Conservation (phyloP, 225 moss, liverwort and hornwort species). For the Straminergon stramineum region DNA sequence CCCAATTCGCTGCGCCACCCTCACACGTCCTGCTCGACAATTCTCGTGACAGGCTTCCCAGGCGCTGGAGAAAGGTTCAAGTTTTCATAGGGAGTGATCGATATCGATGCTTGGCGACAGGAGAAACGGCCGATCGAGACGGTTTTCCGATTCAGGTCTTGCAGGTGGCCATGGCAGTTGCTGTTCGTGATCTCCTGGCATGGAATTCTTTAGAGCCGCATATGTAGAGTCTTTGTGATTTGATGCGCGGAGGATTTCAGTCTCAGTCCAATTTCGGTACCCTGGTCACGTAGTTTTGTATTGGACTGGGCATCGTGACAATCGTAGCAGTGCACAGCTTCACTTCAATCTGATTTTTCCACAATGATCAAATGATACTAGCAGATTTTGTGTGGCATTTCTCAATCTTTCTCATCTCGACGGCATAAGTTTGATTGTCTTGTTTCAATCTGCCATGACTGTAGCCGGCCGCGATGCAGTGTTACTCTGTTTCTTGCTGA, state of each 20-base stretch:
- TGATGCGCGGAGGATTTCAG: not conserved
- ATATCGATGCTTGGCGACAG: not conserved
- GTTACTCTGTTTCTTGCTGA: not conserved
- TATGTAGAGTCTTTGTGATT: not conserved
- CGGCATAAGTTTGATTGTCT: not conserved
- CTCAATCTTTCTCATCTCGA: not conserved
- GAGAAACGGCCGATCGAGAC: not conserved
- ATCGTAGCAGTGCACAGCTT: not conserved
- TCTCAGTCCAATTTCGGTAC: not conserved
- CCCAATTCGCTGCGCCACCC: too few species aligned
- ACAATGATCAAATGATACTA: not conserved
- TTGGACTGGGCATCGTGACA: not conserved
- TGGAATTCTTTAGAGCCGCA: not conserved
- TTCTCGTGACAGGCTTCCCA: not conserved
- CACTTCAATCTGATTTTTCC: not conserved
- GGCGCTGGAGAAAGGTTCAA: not conserved
- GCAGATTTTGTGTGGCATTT: not conserved
- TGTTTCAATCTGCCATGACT: not conserved
- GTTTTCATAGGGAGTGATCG: not conserved
- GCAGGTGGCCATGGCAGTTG: not conserved
- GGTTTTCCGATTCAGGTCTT: not conserved
- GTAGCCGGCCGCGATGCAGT: not conserved
- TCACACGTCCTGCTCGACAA: too few species aligned
- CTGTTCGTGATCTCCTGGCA: not conserved
- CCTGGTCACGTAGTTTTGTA: not conserved